Percentiles rank a stretch among this genome's conserved stretches.
phyloP scores from a whole-genome alignment of 495 filamentous ascomycete species.

The Xylaria venustula region DNA sequence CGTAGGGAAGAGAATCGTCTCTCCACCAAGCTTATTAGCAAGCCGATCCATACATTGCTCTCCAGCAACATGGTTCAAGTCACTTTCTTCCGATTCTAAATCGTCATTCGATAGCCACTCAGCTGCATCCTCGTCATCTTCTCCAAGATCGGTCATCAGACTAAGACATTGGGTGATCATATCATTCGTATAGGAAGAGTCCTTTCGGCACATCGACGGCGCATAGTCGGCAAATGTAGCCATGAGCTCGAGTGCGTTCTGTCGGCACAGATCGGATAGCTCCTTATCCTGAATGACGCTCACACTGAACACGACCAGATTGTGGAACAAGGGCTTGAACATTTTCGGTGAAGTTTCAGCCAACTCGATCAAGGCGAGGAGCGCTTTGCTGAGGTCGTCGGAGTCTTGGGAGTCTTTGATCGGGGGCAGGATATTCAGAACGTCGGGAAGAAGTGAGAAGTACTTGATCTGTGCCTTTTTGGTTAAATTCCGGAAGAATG shows the following conservation, averaged over 20 bases:
- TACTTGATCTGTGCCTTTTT: slow-evolving; percentile 88
- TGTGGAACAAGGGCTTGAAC: slow-evolving; percentile 91
- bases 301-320: slow-evolving; percentile 87
- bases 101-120: slow-evolving; percentile 96
- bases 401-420: slow-evolving; percentile 87
- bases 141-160: slow-evolving; percentile 97
- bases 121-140: slow-evolving; percentile 91
- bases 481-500: slow-evolving; percentile 85
- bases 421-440: slow-evolving; percentile 89
- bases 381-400: slow-evolving; percentile 82
- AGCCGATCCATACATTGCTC: slow-evolving; percentile 99
- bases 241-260: slow-evolving; percentile 96
- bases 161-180: slow-evolving; percentile 99
- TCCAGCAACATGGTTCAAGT: slow-evolving; percentile 95
- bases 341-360: slow-evolving; percentile 90
- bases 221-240: slow-evolving; percentile 96
- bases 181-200: slow-evolving; percentile 80
- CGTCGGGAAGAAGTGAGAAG: slow-evolving; percentile 77
- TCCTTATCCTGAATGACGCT: slow-evolving; percentile 95
- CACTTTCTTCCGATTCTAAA: slow-evolving; percentile 93
- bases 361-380: slow-evolving; percentile 88
- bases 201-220: slow-evolving; percentile 90
- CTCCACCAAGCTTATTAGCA: slow-evolving; percentile 93
- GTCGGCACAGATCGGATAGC: slow-evolving; percentile 80
- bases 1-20: slow-evolving; percentile 83